Percentiles rank a stretch among this genome's conserved stretches.
phyloP scores from a whole-genome alignment of 768 basidiomycete genomes.

The Cystobasidium tubakii region DNA sequence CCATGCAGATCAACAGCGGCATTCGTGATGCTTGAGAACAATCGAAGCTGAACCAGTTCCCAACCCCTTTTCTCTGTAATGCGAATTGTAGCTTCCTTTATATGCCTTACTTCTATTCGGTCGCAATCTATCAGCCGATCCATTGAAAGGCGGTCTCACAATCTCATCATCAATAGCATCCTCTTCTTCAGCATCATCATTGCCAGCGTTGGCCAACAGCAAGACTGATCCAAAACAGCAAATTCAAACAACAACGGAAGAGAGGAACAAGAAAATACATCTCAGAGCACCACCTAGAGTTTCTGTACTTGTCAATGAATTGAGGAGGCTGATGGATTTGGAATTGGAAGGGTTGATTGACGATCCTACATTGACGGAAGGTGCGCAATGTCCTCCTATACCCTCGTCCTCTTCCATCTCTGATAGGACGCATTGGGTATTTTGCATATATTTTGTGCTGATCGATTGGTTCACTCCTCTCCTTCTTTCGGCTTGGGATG shows the following conservation, averaged over 20 bases:
- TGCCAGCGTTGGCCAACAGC: too few relatives aligned
- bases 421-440: too few relatives aligned
- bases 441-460: too few relatives aligned
- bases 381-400: background rate
- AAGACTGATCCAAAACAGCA: too few relatives aligned
- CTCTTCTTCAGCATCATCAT: background rate
- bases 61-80: too few relatives aligned
- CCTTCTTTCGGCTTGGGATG: background rate
- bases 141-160: constrained; percentile 8
- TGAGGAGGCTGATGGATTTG: constrained; percentile 22
- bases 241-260: background rate
- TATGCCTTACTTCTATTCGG: constrained; percentile 32
- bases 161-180: background rate
- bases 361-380: background rate
- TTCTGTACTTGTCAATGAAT: constrained; percentile 27
- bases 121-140: constrained; percentile 12
- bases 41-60: too few relatives aligned
- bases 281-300: constrained; percentile 23
- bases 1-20: background rate
- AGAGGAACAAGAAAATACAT: constrained; percentile 10
- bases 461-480: background rate
- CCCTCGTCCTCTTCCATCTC: too few relatives aligned
- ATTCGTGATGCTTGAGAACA: too few relatives aligned
- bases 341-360: constrained; percentile 24
- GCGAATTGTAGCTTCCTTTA: constrained; percentile 25